These are phyloP conservation scores for Penicillium brevicompactum DNA, from an alignment of 2,329 filamentous ascomycete genomes.

Conservation along the genomic window DNA sequence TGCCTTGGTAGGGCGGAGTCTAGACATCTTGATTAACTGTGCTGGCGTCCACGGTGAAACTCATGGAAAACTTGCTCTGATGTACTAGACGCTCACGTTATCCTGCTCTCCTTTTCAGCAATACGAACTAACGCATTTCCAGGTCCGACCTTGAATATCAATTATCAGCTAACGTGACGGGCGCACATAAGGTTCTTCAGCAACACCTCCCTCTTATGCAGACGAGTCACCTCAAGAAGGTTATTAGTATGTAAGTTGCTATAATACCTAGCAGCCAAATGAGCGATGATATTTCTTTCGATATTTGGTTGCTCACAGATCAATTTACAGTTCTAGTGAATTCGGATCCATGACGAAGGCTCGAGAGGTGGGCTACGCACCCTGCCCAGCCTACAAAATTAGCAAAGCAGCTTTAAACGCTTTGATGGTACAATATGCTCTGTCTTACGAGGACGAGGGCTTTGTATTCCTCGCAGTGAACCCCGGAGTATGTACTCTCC, in stretches of 20 bases:
- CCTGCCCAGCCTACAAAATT: not conserved
- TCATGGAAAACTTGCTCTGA: too few species aligned
- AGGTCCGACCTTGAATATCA: not conserved
- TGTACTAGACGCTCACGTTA: not conserved
- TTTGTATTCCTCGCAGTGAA: not conserved
- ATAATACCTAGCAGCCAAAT: too few species aligned
- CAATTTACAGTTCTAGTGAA: not conserved
- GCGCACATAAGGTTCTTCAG: not conserved
- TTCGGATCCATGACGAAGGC: not conserved
- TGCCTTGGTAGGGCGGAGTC: too few species aligned
- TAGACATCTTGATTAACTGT: too few species aligned
- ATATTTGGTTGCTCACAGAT: not conserved
- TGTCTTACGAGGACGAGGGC: not conserved
- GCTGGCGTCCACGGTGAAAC: too few species aligned
- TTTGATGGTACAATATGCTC: not conserved
- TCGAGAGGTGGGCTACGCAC: not conserved
- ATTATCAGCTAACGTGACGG: not conserved
- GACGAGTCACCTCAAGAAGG: not conserved
- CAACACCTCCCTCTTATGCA: not conserved
- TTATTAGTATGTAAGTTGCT: not conserved
- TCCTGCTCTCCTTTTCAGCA: not conserved
- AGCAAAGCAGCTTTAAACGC: not conserved
- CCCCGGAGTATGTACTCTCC: not conserved
- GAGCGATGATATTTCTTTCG: not conserved
- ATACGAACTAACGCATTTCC: not conserved